Evolutionary conservation across 441 rosid genomes (phyloP).

Genomic region (Isatis lusitanica): DNA sequence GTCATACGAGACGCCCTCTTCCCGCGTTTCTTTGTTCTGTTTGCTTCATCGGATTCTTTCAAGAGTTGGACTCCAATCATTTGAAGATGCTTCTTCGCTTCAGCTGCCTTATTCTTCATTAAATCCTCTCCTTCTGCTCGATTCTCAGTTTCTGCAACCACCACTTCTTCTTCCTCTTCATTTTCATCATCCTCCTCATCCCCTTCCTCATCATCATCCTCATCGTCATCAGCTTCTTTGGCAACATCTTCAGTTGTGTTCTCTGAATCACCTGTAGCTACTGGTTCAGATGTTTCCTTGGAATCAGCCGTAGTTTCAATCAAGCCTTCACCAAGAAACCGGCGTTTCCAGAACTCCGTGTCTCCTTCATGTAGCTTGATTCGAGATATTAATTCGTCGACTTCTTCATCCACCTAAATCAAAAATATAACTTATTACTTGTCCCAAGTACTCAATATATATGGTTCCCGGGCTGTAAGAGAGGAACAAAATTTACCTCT

Average conservation of each 20-base stretch:
- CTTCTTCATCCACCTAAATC: slow-evolving; percentile 76
- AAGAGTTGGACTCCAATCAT: slow-evolving; percentile 95
- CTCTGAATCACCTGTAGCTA: slow-evolving; percentile 46
- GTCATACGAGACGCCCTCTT: slow-evolving; percentile 59
- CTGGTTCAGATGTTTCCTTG: slow-evolving; percentile 46
- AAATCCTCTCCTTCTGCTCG: slow-evolving; percentile 58
- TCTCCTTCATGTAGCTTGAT: slow-evolving; percentile 92
- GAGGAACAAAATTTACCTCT: slow-evolving; percentile 56
- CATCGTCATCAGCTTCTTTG: slow-evolving; percentile 48
- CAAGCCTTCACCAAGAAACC: slow-evolving; percentile 88
- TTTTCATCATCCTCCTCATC: slow-evolving; percentile 61
- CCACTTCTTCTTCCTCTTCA: slow-evolving; percentile 68
- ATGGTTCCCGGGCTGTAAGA: background rate
- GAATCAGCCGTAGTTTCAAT: slow-evolving; percentile 50
- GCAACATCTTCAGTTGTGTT: slow-evolving; percentile 44
- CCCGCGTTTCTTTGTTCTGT: slow-evolving; percentile 63
- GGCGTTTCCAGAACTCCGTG: slow-evolving; percentile 94
- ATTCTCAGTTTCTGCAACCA: slow-evolving; percentile 62
- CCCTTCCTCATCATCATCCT: slow-evolving; percentile 51
- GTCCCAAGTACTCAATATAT: slow-evolving; percentile 1
- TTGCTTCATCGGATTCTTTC: slow-evolving; percentile 72
- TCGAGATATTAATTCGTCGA: slow-evolving; percentile 80
- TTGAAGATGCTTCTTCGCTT: slow-evolving; percentile 81
- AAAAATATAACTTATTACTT: background rate
- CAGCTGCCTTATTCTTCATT: slow-evolving; percentile 70